Evolutionary conservation across 192 early-diverging fungal species (phyloP).

Genomic region (Coemansia sp.): DNA sequence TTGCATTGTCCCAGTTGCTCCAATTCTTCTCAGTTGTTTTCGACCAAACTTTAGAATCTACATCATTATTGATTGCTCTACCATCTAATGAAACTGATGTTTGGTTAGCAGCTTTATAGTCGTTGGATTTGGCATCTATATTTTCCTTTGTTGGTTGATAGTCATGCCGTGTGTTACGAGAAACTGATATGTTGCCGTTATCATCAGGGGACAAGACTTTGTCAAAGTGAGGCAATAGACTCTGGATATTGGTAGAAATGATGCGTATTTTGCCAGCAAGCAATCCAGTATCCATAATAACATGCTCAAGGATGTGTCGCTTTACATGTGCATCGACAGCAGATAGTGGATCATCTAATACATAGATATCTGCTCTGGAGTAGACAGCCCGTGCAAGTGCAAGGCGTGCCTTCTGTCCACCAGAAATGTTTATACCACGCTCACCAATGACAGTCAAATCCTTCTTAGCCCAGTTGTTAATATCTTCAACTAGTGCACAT

Average conservation of each 20-base stretch:
- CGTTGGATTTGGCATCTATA: too few relatives aligned
- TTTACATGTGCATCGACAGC: conserved; percentile 79
- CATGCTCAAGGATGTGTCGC: conserved; percentile 58
- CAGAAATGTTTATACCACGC: conserved; percentile 24
- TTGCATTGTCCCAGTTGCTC: neutral
- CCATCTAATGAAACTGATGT: neutral
- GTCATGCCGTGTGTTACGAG: neutral
- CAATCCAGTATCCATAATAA: conserved; percentile 16
- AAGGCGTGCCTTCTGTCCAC: conserved; percentile 17
- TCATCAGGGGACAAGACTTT: conserved; percentile 71
- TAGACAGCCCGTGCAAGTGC: conserved; percentile 22
- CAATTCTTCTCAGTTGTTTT: neutral
- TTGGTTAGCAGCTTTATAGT: neutral
- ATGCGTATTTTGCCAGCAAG: conserved; percentile 61
- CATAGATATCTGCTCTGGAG: conserved; percentile 22
- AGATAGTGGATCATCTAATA: conserved; percentile 84
- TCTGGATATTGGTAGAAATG: conserved; percentile 80
- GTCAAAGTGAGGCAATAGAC: conserved; percentile 73
- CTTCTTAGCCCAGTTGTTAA: conserved; percentile 54
- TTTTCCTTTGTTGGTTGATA: neutral
- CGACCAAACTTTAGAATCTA: neutral
- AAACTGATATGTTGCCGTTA: conserved; percentile 38
- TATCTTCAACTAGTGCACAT: conserved; percentile 60
- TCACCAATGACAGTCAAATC: conserved; percentile 52
- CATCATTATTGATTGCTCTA: neutral